Evolutionary conservation across 1,139 yeast species (phyloP), one percentile per base, ranked within the genome.

Genomic region (Blastobotrys aristatus): DNA sequence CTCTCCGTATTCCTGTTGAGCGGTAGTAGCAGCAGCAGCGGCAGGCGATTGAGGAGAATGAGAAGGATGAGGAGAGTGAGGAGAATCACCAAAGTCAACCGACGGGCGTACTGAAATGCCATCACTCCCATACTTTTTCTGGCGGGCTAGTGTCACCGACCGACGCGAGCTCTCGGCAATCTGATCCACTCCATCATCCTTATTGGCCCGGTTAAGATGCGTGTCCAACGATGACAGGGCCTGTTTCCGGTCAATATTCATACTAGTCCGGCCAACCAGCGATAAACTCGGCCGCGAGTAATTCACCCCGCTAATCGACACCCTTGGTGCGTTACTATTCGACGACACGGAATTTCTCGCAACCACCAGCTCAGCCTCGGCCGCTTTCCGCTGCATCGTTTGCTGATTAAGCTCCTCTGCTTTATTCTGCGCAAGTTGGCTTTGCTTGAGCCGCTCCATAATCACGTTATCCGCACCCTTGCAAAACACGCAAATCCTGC

Each of bases 381-480:
- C 77, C 26, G 77, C 77, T 58, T 84, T 85, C 55, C 98, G 75
- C 43, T 79, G 74, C 1, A 75, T 69, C 0, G 92, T 72, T 43
- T 73, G 76, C 22, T 72, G 66, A n/a, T 81, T 68, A 11, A 89
- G 75, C 50, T 87, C 90, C 20, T 67, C 71, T 30, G 84, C 78
- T 60, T 84, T 88, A 17, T 68, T 63, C 35, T 69, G 65, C 0
- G 95, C 96, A 49, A 84, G 50, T 2, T 74, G 77, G 2, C 66
- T 52, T 53, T 84, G 74, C 47, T 73, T 74, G 51, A 90, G 69
- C 50, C 85, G 76, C 50, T 90, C 96, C 52, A 90, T 65, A 46
- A 94, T 86, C n/a, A 92, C 75, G 60, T 88, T 88, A 64, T 94
- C 98, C 0, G 99, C 98, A 47, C 97, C 98, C 67, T 94, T 94